Conservation (phyloP, 306 rosid genomes). For the Macrotyloma uniflorum region DNA sequence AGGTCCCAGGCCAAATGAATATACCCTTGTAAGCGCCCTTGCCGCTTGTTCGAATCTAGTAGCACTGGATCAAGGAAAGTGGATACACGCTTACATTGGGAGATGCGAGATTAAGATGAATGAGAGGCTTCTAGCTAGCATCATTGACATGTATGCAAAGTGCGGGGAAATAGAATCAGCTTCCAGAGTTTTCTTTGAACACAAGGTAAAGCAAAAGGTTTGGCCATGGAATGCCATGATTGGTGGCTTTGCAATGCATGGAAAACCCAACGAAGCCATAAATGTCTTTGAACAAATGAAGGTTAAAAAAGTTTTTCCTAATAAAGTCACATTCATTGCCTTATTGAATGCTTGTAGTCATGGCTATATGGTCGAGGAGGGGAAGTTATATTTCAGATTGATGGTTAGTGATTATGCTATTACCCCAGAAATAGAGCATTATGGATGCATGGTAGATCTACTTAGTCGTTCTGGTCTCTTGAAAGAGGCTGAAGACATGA, state of each 20-base stretch:
- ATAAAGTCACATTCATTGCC: slow-evolving; percentile 65
- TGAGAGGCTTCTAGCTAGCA: slow-evolving; percentile 55
- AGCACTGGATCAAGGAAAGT: slow-evolving; percentile 72
- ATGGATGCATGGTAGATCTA: slow-evolving; percentile 78
- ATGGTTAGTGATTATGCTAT: slow-evolving; percentile 59
- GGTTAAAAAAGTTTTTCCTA: slow-evolving; percentile 52
- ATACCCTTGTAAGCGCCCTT: slow-evolving; percentile 66
- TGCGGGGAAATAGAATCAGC: slow-evolving; percentile 71
- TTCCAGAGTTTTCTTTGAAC: slow-evolving; percentile 48
- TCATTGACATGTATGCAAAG: slow-evolving; percentile 70
- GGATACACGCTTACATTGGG: slow-evolving; percentile 66
- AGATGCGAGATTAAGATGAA: slow-evolving; percentile 60
- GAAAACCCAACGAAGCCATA: slow-evolving; percentile 63
- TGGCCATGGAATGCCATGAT: slow-evolving; percentile 84
- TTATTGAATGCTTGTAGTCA: slow-evolving; percentile 77
- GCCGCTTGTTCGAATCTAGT: slow-evolving; percentile 72
- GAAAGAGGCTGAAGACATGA: slow-evolving; percentile 63
- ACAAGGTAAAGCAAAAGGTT: slow-evolving; percentile 46
- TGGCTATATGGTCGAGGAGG: slow-evolving; percentile 66
- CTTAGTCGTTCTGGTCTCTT: slow-evolving; percentile 66
- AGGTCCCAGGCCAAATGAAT: slow-evolving; percentile 63
- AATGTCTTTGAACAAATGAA: slow-evolving; percentile 60
- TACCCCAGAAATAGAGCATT: slow-evolving; percentile 61
- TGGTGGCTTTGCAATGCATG: slow-evolving; percentile 79
- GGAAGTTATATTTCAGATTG: slow-evolving; percentile 51